Evolutionary conservation across 306 rosid species (phyloP), one percentile per base, ranked within the genome.

Genomic region (Pterocarpus macrocarpus): DNA sequence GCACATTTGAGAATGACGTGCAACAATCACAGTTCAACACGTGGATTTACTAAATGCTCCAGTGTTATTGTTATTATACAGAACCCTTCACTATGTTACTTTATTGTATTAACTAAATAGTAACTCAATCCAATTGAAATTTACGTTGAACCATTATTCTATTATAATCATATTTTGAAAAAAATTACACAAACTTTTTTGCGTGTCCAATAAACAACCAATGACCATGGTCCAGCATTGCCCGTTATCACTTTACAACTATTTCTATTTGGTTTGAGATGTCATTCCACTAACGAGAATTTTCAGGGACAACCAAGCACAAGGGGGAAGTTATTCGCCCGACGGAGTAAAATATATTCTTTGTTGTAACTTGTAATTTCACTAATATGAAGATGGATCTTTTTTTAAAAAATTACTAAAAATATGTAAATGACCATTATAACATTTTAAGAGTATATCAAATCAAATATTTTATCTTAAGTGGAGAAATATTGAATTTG

Each of bases 1-100:
- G 53, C 0, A 4, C 32, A 1, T 2, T 32, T 8, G 43, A 70
- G 7, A 64, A 70, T 68, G 47, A 77, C 86, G 4, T 6, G 14
- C 80, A 6, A 9, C 77, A 70, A 79, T 75, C 77, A 69, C 34
- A 44, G 16, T 44, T 8, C 28, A 35, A 49, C 80, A 86, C 71
- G 58, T 81, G 57, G 66, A 63, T 38, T 34, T 17, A 4, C 16
- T 56, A 49, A 13, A 13, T 10, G 52, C 66, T 63, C 56, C 47
- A 1, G 0, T 32, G 1, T 10, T 14, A 6, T 39, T 12, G 28
- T 22, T 22, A 1, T 22, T 22, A 22, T 22, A 22, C 28, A 22
- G 1, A 6, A 55, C 28, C 61, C 10, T 5, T 55, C 17, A 55
- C 14, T 8, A 3, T 5, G 67, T 33, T 63, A 43, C 28, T 22